Conservation (phyloP, 2,329 filamentous ascomycete species). For the Fusarium floridanum region DNA sequence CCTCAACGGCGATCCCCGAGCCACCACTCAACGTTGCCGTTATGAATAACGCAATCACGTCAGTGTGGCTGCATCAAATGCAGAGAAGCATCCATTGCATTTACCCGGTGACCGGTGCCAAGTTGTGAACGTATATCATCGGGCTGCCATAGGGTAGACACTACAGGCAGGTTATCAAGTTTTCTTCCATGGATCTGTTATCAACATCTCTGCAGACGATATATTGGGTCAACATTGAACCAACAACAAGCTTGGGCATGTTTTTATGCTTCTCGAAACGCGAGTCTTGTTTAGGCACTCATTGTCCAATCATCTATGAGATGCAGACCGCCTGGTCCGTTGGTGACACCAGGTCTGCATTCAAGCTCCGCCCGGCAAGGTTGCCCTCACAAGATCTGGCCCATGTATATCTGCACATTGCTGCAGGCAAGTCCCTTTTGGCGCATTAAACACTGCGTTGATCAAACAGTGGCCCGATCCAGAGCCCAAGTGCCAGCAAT, state of each 20-base stretch:
- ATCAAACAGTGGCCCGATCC: neutral
- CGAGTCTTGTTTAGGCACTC: neutral
- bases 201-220: neutral
- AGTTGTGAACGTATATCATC: neutral
- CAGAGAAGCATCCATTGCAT: constrained; percentile 7
- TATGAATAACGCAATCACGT: constrained; percentile 11
- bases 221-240: neutral
- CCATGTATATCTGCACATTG: neutral
- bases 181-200: neutral
- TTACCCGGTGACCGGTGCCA: neutral
- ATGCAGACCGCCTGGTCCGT: neutral
- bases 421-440: neutral
- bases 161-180: neutral
- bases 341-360: neutral
- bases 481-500: neutral
- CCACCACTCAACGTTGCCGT: neutral
- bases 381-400: neutral
- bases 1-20: constrained; percentile 9
- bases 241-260: neutral
- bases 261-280: neutral
- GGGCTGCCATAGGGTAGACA: neutral
- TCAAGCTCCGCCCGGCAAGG: neutral
- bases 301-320: neutral
- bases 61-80: constrained; percentile 14
- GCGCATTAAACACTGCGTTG: neutral